Evolutionary conservation across 768 basidiomycete genomes (phyloP).

Genomic region (Leccinum rimulosum): DNA sequence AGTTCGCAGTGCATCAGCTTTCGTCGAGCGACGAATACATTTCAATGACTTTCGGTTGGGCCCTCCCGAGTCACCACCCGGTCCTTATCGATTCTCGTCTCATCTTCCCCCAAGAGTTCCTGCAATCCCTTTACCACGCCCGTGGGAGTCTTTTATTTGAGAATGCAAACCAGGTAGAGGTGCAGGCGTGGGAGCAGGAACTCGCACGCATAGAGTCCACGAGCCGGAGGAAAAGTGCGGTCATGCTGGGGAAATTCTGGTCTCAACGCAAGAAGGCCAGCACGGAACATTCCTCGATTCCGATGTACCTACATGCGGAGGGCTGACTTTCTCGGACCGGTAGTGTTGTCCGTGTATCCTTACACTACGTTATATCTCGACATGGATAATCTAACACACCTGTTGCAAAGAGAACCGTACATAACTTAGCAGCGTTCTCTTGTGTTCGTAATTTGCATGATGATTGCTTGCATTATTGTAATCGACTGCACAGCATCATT

Average conservation of each 20-base stretch:
- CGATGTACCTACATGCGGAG: conserved; percentile 21
- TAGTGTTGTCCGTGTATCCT: conserved; percentile 5
- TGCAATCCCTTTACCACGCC: conserved; percentile 21
- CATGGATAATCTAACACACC: conserved; percentile 7
- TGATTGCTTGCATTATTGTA: conserved; percentile 7
- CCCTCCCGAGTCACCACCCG: conserved; percentile 25
- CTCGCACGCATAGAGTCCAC: conserved; percentile 64
- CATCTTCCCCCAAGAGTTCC: conserved; percentile 23
- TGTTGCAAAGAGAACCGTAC: conserved; percentile 8
- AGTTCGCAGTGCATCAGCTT: conserved; percentile 61
- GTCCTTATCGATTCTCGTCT: conserved; percentile 18
- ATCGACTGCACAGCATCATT: conserved; percentile 18
- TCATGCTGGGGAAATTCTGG: conserved; percentile 34
- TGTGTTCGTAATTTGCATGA: conserved; percentile 10
- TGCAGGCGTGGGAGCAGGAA: conserved; percentile 78
- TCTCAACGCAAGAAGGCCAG: conserved; percentile 29
- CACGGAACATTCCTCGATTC: conserved; percentile 21
- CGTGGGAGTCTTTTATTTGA: conserved; percentile 21
- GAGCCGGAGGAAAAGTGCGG: conserved; percentile 46
- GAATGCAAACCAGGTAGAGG: conserved; percentile 35
- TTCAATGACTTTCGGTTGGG: conserved; percentile 41
- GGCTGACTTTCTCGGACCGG: conserved; percentile 14
- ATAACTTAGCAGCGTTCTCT: conserved; percentile 9
- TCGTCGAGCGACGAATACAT: conserved; percentile 70
- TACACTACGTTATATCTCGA: conserved; percentile 10